Evolutionary conservation across 2,329 filamentous ascomycete species (phyloP).

Genomic region (Pseudocercospora eumusae): DNA sequence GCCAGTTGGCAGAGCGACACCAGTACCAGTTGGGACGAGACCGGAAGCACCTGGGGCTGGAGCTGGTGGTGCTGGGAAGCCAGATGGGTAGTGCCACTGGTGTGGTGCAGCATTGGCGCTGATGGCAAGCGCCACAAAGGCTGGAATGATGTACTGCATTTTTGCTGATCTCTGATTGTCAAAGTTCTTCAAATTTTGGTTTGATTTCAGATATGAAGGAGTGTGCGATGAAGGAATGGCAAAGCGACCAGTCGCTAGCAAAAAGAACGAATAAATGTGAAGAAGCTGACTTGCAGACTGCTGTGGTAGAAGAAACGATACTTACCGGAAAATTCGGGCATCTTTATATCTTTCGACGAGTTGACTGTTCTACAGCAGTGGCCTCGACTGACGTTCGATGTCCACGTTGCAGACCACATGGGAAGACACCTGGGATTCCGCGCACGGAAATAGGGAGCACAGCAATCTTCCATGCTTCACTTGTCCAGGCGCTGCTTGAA

Average conservation of each 20-base stretch:
- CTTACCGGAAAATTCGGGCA: background rate
- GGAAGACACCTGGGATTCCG: background rate
- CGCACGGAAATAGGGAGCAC: background rate
- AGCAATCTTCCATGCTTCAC: slow-evolving; percentile 10
- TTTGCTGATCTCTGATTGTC: slow-evolving; percentile 8
- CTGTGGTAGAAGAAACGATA: slow-evolving; percentile 1
- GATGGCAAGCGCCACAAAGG: slow-evolving; percentile 23
- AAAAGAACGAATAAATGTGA: slow-evolving; percentile 9
- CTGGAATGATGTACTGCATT: slow-evolving; percentile 25
- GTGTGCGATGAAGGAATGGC: slow-evolving; percentile 12
- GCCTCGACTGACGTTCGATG: background rate
- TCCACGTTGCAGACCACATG: background rate
- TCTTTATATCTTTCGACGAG: slow-evolving; percentile 2
- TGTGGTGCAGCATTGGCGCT: slow-evolving; percentile 22
- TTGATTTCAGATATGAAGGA: background rate
- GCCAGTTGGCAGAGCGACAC: slow-evolving; percentile 12
- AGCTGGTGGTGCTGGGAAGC: slow-evolving; percentile 8
- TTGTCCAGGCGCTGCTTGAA: slow-evolving; percentile 13
- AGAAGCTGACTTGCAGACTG: slow-evolving; percentile 10
- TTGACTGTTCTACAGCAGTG: background rate
- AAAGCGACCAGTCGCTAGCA: slow-evolving; percentile 23
- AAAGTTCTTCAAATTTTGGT: background rate
- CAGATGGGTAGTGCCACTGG: slow-evolving; percentile 16
- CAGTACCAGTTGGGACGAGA: slow-evolving; percentile 20
- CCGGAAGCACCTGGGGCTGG: slow-evolving; percentile 13